phyloP scores from a whole-genome alignment of 2,329 filamentous ascomycete species.

The Curvularia sp. region DNA sequence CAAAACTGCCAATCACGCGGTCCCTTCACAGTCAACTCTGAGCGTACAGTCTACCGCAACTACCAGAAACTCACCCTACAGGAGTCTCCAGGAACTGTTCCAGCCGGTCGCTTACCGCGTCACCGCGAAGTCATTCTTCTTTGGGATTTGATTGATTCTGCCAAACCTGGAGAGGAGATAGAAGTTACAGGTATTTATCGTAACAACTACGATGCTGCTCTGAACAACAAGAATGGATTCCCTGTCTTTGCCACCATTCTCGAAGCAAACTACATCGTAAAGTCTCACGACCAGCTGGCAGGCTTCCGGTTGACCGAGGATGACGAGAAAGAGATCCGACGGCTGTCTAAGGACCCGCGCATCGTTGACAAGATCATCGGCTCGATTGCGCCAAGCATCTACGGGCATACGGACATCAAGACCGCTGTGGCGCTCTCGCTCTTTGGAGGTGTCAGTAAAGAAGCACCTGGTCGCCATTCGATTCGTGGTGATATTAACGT shows the following conservation, averaged over 20 bases:
- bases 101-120: conserved; percentile 90
- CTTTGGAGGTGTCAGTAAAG: conserved; percentile 93
- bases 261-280: conserved; percentile 96
- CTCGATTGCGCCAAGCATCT: conserved; percentile 96
- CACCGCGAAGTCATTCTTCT: conserved; percentile 94
- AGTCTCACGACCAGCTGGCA: conserved; percentile 95
- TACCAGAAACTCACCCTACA: conserved; percentile 98
- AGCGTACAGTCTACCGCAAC: conserved; percentile 98
- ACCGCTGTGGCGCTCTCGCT: conserved; percentile 93
- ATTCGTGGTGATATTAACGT: conserved; percentile 99
- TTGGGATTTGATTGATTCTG: conserved; percentile 95
- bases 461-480: conserved; percentile 83
- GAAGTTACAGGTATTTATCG: conserved; percentile 96
- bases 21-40: conserved; percentile 93
- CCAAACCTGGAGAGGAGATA: conserved; percentile 97
- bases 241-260: conserved; percentile 97
- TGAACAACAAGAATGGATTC: conserved; percentile 99
- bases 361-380: conserved; percentile 92
- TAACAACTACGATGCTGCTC: conserved; percentile 96
- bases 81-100: conserved; percentile 95
- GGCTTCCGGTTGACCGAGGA: conserved; percentile 95
- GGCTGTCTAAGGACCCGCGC: conserved; percentile 84
- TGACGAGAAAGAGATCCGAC: conserved; percentile 89
- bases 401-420: conserved; percentile 96
- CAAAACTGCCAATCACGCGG: conserved; percentile 95